Evolutionary conservation across 164 flowering plant species (phyloP).

Genomic region (Tetrastigma voinierianum): DNA sequence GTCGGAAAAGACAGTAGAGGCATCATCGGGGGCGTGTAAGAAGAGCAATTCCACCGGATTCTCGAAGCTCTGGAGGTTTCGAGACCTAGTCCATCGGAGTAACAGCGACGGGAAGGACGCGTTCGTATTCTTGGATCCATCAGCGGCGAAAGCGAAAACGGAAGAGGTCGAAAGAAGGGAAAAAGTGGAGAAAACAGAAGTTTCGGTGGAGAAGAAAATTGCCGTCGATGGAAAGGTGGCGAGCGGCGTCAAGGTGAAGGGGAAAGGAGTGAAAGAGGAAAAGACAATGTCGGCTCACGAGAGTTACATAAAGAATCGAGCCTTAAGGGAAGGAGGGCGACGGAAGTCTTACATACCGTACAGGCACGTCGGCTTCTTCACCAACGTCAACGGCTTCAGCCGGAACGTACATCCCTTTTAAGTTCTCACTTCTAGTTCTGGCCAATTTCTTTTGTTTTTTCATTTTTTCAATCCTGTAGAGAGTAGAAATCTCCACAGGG

Average conservation of each 20-base stretch:
- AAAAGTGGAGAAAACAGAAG: slow-evolving; percentile 4
- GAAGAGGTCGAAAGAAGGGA: neutral
- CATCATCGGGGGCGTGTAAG: slow-evolving; percentile 23
- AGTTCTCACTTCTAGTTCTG: too few relatives aligned
- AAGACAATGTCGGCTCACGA: slow-evolving; percentile 37
- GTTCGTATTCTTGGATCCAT: slow-evolving; percentile 33
- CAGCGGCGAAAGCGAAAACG: slow-evolving; percentile 3
- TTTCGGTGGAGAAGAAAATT: neutral
- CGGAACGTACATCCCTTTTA: slow-evolving; percentile 39
- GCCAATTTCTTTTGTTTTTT: neutral
- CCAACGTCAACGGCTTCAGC: slow-evolving; percentile 43
- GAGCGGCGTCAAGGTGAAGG: slow-evolving; percentile 1
- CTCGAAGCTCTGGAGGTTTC: slow-evolving; percentile 44
- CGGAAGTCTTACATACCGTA: slow-evolving; percentile 55
- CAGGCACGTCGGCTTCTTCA: slow-evolving; percentile 52
- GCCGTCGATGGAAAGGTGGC: neutral
- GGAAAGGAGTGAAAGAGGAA: slow-evolving; percentile 3
- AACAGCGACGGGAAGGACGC: slow-evolving; percentile 49
- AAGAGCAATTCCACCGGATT: slow-evolving; percentile 55
- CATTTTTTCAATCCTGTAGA: neutral
- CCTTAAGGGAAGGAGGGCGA: slow-evolving; percentile 25
- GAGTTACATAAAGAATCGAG: slow-evolving; percentile 33
- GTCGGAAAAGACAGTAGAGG: slow-evolving; percentile 17
- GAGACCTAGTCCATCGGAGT: slow-evolving; percentile 30
- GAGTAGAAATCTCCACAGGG: too few relatives aligned